Evolutionary conservation across 305 asterid species (phyloP).

Genomic region (Fraxinus baroniana): DNA sequence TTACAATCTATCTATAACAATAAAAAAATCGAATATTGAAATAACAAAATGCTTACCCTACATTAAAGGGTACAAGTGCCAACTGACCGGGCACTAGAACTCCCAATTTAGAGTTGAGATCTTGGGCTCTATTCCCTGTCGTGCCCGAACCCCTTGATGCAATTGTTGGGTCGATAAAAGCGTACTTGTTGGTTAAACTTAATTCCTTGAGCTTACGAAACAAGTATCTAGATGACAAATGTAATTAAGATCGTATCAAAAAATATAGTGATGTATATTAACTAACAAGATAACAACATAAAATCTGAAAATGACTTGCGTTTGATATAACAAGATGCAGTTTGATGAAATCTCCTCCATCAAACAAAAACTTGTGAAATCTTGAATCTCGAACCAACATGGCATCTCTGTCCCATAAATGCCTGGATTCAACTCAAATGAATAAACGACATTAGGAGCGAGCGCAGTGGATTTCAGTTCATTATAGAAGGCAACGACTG

Average conservation of each 20-base stretch:
- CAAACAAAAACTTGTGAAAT: neutral
- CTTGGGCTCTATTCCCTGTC: neutral
- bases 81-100: neutral
- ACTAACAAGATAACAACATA: neutral
- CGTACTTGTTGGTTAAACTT: neutral
- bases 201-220: neutral
- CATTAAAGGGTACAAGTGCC: neutral
- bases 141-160: neutral
- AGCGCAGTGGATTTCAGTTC: neutral
- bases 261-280: neutral
- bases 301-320: neutral
- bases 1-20: neutral
- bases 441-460: neutral
- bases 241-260: neutral
- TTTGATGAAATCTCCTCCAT: neutral
- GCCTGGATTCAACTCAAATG: neutral
- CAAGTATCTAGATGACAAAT: neutral
- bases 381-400: neutral
- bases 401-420: neutral
- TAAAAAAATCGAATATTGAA: neutral
- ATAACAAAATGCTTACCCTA: neutral
- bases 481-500: neutral
- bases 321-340: neutral
- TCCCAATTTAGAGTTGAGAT: neutral
- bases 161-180: neutral